Evolutionary conservation across 805 yeast genomes (phyloP), one percentile per base, ranked within the genome.

Genomic region (Diddensiella caesifluorescens): DNA sequence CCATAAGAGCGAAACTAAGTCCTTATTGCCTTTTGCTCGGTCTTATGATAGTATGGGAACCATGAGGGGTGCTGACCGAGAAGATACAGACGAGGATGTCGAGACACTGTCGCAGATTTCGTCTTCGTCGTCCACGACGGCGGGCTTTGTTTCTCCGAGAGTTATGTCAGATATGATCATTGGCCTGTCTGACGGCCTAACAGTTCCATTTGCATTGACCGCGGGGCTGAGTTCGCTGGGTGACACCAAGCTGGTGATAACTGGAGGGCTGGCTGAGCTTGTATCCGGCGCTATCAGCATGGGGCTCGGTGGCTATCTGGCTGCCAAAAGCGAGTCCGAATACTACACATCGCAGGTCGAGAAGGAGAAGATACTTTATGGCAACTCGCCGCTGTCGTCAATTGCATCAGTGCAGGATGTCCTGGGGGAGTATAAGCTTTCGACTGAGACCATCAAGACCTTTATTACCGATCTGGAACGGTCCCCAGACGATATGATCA

Each of bases 191-290:
- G 98, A 90, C 61, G 98, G 98, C 3, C 73, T 90, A 51, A 90
- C 97, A 0, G 98, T 90, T 30, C 98, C 98, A n/a, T 90, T 90
- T 71, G 98, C 98, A 1, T 73, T 92, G 53, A 92, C 97, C 1
- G 97, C 98, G 0, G 98, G 97, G 37, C 73, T 90, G 42, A 83
- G 95, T 1, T 81, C 94, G 1, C 73, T 90, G 40, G 98, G 98
- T 40, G 84, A 86, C 61, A 70, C 95, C 13, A 83, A 77, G 61
- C 74, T 90, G 49, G 98, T 90, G 39, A 88, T 90, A 47, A 88
- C 97, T 21, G 98, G 97, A 71, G 98, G 97, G 19, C 77, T 90
- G 74, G 97, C 97, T 6, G 98, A 90, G 68, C 76, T 90, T 52
- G 94, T 90, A 3, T 84, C 95, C 4, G 98, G 98, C 37, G 95